Evolutionary conservation across 2,329 filamentous ascomycete species (phyloP).

Genomic region (Talaromyces sp.): DNA sequence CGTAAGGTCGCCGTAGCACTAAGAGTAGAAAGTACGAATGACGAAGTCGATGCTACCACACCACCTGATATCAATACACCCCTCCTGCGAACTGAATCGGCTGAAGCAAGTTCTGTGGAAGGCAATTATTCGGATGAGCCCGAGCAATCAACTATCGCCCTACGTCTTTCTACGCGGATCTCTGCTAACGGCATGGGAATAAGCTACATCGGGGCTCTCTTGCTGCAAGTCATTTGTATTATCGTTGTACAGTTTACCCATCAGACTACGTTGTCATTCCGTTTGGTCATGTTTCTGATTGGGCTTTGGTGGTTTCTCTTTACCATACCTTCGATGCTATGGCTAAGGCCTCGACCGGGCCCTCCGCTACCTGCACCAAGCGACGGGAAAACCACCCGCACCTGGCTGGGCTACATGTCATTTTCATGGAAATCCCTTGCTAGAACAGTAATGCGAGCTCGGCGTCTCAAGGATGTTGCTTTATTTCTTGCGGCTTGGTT

Average conservation of each 20-base stretch:
- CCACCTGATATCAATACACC: slow-evolving; percentile 27
- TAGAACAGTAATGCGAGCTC: slow-evolving; percentile 71
- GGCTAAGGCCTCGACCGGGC: slow-evolving; percentile 82
- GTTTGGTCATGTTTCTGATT: slow-evolving; percentile 80
- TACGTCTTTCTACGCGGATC: slow-evolving; percentile 81
- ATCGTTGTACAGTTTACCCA: slow-evolving; percentile 67
- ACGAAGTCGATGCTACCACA: slow-evolving; percentile 20
- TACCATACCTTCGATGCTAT: slow-evolving; percentile 80
- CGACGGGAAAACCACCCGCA: slow-evolving; percentile 38
- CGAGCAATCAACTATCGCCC: slow-evolving; percentile 53
- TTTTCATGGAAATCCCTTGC: slow-evolving; percentile 86
- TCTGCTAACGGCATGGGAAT: slow-evolving; percentile 91
- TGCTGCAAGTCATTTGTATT: slow-evolving; percentile 79
- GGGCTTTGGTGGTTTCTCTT: slow-evolving; percentile 92
- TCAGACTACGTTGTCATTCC: slow-evolving; percentile 79
- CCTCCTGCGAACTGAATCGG: slow-evolving; percentile 23
- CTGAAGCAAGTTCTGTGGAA: slow-evolving; percentile 13
- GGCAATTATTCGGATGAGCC: slow-evolving; percentile 3
- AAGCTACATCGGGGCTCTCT: slow-evolving; percentile 81
- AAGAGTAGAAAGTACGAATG: slow-evolving; percentile 7
- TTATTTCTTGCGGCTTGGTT: slow-evolving; percentile 93
- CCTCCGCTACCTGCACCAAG: slow-evolving; percentile 62
- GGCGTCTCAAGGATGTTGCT: slow-evolving; percentile 70
- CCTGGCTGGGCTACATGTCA: slow-evolving; percentile 67
- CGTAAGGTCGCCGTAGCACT: slow-evolving; percentile 20